Evolutionary conservation across 1,284 basidiomycete species (phyloP).

Genomic region (Anthracocystis setariae): DNA sequence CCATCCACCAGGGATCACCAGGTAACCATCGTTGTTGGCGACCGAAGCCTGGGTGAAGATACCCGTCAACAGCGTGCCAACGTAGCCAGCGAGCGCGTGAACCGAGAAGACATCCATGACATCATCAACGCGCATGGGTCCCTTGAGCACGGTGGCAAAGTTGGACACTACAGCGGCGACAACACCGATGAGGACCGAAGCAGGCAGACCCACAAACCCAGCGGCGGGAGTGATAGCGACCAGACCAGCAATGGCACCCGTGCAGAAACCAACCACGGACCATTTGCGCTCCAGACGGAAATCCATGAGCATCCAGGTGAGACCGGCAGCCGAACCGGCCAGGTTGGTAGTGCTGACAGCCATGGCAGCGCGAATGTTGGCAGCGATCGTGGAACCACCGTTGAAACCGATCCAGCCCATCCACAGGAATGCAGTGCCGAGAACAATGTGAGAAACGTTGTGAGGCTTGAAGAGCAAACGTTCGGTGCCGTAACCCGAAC

Average conservation of each 20-base stretch:
- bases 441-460: conserved; percentile 86
- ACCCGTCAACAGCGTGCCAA: conserved; percentile 64
- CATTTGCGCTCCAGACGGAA: conserved; percentile 84
- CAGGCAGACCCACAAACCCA: conserved; percentile 74
- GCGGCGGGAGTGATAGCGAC: conserved; percentile 69
- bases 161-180: conserved; percentile 82
- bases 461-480: conserved; percentile 89
- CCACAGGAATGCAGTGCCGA: conserved; percentile 90
- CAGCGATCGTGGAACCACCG: conserved; percentile 86
- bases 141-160: conserved; percentile 83
- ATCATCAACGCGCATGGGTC: conserved; percentile 75
- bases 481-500: conserved; percentile 88
- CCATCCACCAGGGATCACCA: conserved; percentile 77
- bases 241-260: conserved; percentile 69
- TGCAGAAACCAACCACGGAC: conserved; percentile 70
- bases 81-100: conserved; percentile 61
- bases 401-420: conserved; percentile 97
- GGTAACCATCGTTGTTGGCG: conserved; percentile 75
- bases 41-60: conserved; percentile 84
- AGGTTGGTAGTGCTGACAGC: conserved; percentile 88
- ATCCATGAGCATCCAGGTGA: conserved; percentile 90
- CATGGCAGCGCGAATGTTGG: conserved; percentile 86
- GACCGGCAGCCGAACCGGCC: conserved; percentile 77
- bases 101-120: conserved; percentile 72
- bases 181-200: conserved; percentile 77